phyloP scores from a whole-genome alignment of 306 rosid genomes.

The Vigna reflexopilosa region DNA sequence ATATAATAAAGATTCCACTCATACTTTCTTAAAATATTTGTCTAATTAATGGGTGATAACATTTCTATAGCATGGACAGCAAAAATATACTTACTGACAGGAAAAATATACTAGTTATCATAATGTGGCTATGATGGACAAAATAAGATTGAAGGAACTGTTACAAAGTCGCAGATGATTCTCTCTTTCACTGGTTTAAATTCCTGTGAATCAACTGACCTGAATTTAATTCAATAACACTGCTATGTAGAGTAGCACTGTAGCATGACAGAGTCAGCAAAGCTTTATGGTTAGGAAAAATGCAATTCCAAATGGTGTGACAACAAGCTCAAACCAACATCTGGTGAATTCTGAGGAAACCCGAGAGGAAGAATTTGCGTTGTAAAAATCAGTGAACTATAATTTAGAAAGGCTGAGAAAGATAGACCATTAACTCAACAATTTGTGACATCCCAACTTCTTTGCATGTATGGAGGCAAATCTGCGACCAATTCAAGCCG shows the following conservation, averaged over 20 bases:
- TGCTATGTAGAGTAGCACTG: neutral
- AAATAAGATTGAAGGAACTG: neutral
- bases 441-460: slow-evolving; percentile 79
- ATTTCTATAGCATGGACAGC: no score
- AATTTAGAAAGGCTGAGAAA: slow-evolving; percentile 9
- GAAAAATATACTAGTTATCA: neutral
- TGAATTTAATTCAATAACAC: neutral
- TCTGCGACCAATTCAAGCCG: slow-evolving; percentile 67
- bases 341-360: neutral
- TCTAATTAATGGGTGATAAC: no score
- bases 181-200: neutral
- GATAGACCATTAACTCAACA: slow-evolving; percentile 34
- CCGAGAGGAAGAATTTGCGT: slow-evolving; percentile 1
- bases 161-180: neutral
- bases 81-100: no score
- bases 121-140: neutral
- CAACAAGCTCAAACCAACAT: neutral
- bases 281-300: slow-evolving; percentile 2
- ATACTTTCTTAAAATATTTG: no score
- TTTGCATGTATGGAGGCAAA: slow-evolving; percentile 84
- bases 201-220: neutral
- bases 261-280: neutral
- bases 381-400: slow-evolving; percentile 20
- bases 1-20: no score
- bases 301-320: neutral